Conservation (phyloP, 108 stramenopile species). For the Thalassiosira profunda region DNA sequence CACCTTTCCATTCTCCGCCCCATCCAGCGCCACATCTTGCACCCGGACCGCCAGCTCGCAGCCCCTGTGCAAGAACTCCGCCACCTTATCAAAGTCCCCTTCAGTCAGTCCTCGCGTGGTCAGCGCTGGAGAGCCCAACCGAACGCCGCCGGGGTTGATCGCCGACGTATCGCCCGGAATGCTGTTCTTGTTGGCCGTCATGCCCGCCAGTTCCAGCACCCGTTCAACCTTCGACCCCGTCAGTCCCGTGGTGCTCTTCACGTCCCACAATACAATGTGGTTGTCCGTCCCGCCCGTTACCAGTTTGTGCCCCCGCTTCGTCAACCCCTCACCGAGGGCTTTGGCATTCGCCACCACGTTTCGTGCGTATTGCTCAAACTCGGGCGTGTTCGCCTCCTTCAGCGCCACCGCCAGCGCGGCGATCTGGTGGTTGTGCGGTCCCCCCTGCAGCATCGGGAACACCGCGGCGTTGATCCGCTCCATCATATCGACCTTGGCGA, state of each 20-base stretch:
- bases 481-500: conserved; percentile 92
- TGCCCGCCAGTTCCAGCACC: conserved; percentile 93
- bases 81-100: conserved; percentile 94
- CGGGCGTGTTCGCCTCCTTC: conserved; percentile 92
- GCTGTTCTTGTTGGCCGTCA: conserved; percentile 99
- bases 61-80: conserved; percentile 95
- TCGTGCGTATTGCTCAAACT: conserved; percentile 90
- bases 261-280: conserved; percentile 99
- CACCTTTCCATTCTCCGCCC: conserved; percentile 75
- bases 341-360: conserved; percentile 93
- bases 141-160: conserved; percentile 98
- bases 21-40: conserved; percentile 66
- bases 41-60: conserved; percentile 82
- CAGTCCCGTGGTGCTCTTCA: conserved; percentile 87
- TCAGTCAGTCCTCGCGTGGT: conserved; percentile 92
- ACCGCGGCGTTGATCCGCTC: conserved; percentile 96
- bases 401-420: conserved; percentile 98
- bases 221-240: conserved; percentile 98
- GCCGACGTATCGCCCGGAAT: conserved; percentile 97
- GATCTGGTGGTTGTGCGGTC: conserved; percentile 99
- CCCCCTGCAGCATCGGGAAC: conserved; percentile 99
- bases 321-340: conserved; percentile 86
- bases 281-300: conserved; percentile 99
- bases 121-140: conserved; percentile 96
- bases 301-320: conserved; percentile 85